Conservation (phyloP, 345 rosid genomes). For the Draba incana region DNA sequence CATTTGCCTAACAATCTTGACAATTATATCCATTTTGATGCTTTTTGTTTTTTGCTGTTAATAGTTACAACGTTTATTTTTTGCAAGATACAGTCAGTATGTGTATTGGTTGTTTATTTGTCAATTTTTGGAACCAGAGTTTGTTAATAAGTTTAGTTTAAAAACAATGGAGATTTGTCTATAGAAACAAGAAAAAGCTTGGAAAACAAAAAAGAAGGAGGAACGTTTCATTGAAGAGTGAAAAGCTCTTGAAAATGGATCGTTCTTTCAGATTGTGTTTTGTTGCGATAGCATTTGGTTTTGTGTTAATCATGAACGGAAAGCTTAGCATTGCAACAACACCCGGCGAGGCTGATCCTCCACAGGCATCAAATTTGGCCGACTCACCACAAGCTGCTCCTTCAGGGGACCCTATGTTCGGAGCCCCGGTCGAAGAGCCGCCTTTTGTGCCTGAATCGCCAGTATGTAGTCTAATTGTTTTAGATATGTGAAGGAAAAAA, state of each 20-base stretch:
- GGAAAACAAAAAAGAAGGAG: constrained; percentile 8
- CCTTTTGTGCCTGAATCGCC: constrained; percentile 29
- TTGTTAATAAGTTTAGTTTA: constrained; percentile 11
- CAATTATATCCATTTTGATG: neutral
- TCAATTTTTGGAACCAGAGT: constrained; percentile 15
- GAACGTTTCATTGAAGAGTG: neutral
- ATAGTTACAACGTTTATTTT: constrained; percentile 14
- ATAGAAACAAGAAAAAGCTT: constrained; percentile 18
- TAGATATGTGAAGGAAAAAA: neutral
- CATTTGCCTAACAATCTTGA: constrained; percentile 15
- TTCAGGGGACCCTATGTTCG: no score
- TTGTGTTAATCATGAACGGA: constrained; percentile 29
- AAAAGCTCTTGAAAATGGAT: constrained; percentile 18
- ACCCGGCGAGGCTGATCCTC: constrained; percentile 3
- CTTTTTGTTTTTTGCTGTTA: constrained; percentile 3
- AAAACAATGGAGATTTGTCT: constrained; percentile 7
- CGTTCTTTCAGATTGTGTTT: constrained; percentile 21
- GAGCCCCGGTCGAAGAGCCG: neutral
- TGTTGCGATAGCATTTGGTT: constrained; percentile 15
- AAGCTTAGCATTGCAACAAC: constrained; percentile 20
- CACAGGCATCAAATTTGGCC: neutral
- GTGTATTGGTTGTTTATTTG: constrained; percentile 15
- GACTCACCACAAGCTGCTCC: constrained; percentile 14
- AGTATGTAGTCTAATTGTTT: constrained; percentile 12
- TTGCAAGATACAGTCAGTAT: constrained; percentile 27